phyloP scores from a whole-genome alignment of 2,329 filamentous ascomycete species.

The Stachybotrys chartarum region DNA sequence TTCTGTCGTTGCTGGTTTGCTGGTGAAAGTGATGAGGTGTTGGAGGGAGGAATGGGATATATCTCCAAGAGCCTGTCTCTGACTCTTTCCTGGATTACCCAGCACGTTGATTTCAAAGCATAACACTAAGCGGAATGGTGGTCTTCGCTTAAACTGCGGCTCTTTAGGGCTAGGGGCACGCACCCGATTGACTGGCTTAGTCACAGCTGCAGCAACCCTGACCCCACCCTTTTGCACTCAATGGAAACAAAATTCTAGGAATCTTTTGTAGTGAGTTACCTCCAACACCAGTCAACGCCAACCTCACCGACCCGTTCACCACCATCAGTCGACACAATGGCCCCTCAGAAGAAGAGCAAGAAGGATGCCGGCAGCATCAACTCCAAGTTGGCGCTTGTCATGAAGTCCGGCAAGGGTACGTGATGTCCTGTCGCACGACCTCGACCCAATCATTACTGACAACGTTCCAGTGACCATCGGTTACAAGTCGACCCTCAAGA shows the following conservation, averaged over 20 bases:
- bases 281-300: conserved; percentile 22
- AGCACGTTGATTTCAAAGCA: conserved; percentile 50
- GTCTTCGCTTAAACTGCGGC: conserved; percentile 28
- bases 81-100: conserved; percentile 14
- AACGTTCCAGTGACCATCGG: conserved; percentile 29
- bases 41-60: conserved; percentile 22
- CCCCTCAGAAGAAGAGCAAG: conserved; percentile 70
- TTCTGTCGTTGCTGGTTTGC: conserved; percentile 30
- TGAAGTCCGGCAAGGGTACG: conserved; percentile 71
- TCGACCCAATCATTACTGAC: conserved; percentile 7
- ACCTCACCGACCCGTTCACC: conserved; percentile 21
- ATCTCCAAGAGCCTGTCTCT: conserved; percentile 16
- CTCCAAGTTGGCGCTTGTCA: conserved; percentile 54
- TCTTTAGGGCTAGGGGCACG: conserved; percentile 27
- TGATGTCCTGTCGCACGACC: background rate
- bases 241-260: conserved; percentile 13
- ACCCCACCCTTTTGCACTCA: conserved; percentile 6
- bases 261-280: conserved; percentile 14
- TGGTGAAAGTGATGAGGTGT: conserved; percentile 26
- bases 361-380: conserved; percentile 72
- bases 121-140: conserved; percentile 20
- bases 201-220: conserved; percentile 7
- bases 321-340: conserved; percentile 49
- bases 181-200: background rate
- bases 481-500: conserved; percentile 59